Evolutionary conservation across 805 yeast genomes (phyloP), one percentile per base, ranked within the genome.

Genomic region (Naumovozyma baii): DNA sequence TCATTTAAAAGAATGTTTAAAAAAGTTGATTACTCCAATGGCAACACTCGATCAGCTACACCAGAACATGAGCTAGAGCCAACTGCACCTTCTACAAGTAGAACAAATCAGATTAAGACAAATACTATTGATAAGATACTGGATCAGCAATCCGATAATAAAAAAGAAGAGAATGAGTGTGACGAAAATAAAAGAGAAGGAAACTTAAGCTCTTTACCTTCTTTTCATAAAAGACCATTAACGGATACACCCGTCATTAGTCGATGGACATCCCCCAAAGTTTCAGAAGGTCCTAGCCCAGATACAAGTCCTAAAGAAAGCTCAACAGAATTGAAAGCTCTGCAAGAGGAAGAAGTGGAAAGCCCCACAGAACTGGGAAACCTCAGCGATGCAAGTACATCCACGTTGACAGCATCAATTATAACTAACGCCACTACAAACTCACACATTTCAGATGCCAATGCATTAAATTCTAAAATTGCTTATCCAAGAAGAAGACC

Each of bases 201-300:
- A 12, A n/a, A 9, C 5, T 13, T 29, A 29, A 29, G 31, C 15
- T 29, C 31, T 5, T 47, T 57, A 9, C 82, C 83, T 0, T 76
- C 66, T 40, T 82, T 82, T 61, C 77, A 80, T 53, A 78, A 74
- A 57, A 65, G 87, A 34, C 92, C 92, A 0, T 62, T 77, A 39
- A 78, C 80, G 33, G 92, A 82, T 52, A 82, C 92, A 0, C 92
- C 92, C 0, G 69, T 78, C 1, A 72, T 71, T 9, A 76, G 82
- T 22, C 65, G 68, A 2, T 64, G 70, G 52, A 63, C 74, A 1
- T 77, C 84, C 0, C 87, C 87, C 0, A 51, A 56, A 8, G 47
- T 49, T 8, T 62, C 68, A 9, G 54, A 55, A 5, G 59, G 51
- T 1, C 41, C 54, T 2, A 59, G 67, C 0, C 55, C 61, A 15